Evolutionary conservation across 73 alveolate species (phyloP).

Genomic region (Chromera velia): DNA sequence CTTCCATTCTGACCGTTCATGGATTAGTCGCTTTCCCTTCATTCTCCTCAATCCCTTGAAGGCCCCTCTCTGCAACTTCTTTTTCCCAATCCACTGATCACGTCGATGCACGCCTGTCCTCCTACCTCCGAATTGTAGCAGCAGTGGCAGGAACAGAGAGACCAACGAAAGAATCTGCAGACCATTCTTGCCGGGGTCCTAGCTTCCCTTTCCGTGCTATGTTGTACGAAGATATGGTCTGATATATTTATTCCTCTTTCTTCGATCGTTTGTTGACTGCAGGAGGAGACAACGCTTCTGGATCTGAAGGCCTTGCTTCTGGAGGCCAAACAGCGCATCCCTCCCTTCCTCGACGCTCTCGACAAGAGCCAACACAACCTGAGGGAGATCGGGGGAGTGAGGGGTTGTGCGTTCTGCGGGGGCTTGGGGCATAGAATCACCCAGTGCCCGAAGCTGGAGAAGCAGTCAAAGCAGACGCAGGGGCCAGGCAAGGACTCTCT

Average conservation of each 20-base stretch:
- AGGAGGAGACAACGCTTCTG: constrained; percentile 45
- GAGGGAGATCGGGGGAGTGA: constrained; percentile 24
- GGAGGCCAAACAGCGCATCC: constrained; percentile 49
- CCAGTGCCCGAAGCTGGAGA: constrained; percentile 55
- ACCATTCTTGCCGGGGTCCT: background rate
- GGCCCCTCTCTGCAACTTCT: too few species aligned
- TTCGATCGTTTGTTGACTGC: background rate
- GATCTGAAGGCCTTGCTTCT: constrained; percentile 50
- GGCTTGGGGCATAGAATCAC: constrained; percentile 53
- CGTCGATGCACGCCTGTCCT: too few species aligned
- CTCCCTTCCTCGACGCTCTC: constrained; percentile 48
- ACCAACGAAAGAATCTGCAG: background rate
- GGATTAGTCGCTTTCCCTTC: too few species aligned
- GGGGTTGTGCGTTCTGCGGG: constrained; percentile 56
- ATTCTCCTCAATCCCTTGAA: too few species aligned
- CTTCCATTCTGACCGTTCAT: too few species aligned
- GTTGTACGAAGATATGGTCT: background rate
- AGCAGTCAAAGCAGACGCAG: background rate
- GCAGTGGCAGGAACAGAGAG: too few species aligned
- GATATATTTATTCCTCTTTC: background rate
- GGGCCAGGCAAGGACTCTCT: background rate
- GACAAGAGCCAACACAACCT: constrained; percentile 18
- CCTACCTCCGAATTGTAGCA: too few species aligned
- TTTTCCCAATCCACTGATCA: too few species aligned
- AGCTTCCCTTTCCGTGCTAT: background rate